phyloP scores from a whole-genome alignment of 305 asterid genomes.

The Fraxinus angustifolia region DNA sequence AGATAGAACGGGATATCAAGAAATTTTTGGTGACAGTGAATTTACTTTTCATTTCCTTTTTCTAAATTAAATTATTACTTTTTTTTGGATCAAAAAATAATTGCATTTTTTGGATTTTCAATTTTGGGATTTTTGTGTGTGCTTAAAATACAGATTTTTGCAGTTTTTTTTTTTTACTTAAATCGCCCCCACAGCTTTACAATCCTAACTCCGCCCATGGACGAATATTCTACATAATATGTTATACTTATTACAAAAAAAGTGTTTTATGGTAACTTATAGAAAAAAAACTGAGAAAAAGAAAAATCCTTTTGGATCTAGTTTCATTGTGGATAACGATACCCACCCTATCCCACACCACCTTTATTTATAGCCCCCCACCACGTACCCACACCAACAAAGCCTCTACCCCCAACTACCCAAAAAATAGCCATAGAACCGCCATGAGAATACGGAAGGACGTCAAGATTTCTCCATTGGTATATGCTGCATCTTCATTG shows the following conservation, averaged over 20 bases:
- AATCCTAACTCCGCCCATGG: no score
- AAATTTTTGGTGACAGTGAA: no score
- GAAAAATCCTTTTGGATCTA: slow-evolving; percentile 34
- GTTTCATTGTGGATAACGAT: slow-evolving; percentile 16
- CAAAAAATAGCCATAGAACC: background rate
- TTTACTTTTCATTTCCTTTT: no score
- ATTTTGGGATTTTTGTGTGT: no score
- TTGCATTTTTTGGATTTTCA: no score
- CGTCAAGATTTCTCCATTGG: slow-evolving; percentile 41
- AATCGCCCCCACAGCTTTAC: no score
- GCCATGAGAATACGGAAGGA: slow-evolving; percentile 62
- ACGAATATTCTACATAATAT: no score
- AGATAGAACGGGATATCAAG: no score
- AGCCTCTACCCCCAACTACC: background rate
- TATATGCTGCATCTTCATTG: slow-evolving; percentile 30
- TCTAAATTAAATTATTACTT: no score
- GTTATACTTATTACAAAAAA: background rate
- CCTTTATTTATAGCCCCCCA: background rate
- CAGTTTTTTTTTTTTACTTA: no score
- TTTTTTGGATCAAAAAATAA: no score
- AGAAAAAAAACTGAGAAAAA: background rate
- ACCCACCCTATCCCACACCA: background rate
- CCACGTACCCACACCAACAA: background rate
- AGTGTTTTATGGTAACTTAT: background rate
- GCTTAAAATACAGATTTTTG: no score